Evolutionary conservation across 192 early-diverging fungal species (phyloP).

Genomic region (Lobosporangium transversale): DNA sequence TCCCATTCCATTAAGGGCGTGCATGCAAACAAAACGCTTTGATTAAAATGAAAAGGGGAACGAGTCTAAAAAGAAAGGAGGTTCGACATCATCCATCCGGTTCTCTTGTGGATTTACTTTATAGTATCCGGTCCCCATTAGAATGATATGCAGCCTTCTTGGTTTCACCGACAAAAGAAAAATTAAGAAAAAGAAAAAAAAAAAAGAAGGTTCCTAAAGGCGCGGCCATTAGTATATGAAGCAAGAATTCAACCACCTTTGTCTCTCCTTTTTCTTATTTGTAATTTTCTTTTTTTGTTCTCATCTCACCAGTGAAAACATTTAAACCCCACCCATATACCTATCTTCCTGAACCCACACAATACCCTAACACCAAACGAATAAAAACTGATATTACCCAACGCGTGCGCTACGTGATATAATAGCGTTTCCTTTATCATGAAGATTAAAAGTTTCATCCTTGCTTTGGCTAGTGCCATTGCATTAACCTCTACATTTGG

Average conservation of each 20-base stretch:
- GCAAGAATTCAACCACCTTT: no score
- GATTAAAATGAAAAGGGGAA: background rate
- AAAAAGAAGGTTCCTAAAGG: background rate
- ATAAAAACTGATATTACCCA: background rate
- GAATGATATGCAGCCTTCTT: no score
- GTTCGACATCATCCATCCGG: background rate
- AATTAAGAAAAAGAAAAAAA: background rate
- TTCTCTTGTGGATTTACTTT: constrained; percentile 11
- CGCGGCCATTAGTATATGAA: no score
- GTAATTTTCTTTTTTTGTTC: no score
- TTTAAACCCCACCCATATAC: no score
- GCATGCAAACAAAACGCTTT: background rate
- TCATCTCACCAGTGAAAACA: no score
- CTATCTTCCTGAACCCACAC: no score
- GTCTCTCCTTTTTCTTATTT: no score
- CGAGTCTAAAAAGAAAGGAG: background rate
- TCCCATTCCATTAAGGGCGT: no score
- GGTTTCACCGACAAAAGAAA: no score
- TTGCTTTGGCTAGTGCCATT: constrained; percentile 30
- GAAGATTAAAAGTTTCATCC: constrained; percentile 31
- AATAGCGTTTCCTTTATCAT: background rate
- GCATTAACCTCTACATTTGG: constrained; percentile 14
- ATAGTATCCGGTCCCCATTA: constrained; percentile 9
- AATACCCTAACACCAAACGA: no score
- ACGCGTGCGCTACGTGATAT: background rate